Conservation (phyloP, 2,329 filamentous ascomycete species). For the Fusarium brevicatenulatum region DNA sequence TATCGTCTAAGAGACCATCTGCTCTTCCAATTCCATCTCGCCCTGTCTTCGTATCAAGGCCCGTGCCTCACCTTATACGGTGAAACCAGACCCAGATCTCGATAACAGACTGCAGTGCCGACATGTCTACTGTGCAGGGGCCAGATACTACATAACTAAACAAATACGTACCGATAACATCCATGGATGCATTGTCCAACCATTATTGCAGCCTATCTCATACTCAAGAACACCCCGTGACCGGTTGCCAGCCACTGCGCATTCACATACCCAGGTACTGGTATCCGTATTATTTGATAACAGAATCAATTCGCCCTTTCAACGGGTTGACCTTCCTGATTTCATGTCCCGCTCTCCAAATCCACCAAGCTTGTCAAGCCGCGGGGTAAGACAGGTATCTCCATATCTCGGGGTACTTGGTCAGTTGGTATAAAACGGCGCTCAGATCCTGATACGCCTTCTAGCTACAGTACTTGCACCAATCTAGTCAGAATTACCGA, state of each 20-base stretch:
- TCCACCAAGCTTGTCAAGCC: slow-evolving; percentile 2
- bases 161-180: slow-evolving; percentile 11
- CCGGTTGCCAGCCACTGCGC: not conserved
- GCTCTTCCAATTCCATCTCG: not conserved
- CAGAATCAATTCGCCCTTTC: not conserved
- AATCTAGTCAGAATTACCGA: slow-evolving; percentile 14
- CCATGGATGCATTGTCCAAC: slow-evolving; percentile 12
- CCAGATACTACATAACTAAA: not conserved
- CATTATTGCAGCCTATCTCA: not conserved
- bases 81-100: slow-evolving; percentile 19
- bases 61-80: slow-evolving; percentile 2
- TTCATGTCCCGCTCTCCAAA: slow-evolving; percentile 12
- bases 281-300: not conserved
- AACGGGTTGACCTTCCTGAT: slow-evolving; percentile 35
- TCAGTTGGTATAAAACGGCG: not conserved
- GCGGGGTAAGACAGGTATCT: slow-evolving; percentile 23
- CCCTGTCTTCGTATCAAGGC: not conserved
- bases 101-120: slow-evolving; percentile 24
- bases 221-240: not conserved
- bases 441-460: slow-evolving; percentile 9
- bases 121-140: slow-evolving; percentile 1
- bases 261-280: not conserved
- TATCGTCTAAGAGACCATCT: not conserved
- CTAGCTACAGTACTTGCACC: slow-evolving; percentile 15
- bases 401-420: slow-evolving; percentile 17